Evolutionary conservation across 1,284 basidiomycete species (phyloP), one percentile per base, ranked within the genome.

Genomic region (Laetiporus sulphureus): DNA sequence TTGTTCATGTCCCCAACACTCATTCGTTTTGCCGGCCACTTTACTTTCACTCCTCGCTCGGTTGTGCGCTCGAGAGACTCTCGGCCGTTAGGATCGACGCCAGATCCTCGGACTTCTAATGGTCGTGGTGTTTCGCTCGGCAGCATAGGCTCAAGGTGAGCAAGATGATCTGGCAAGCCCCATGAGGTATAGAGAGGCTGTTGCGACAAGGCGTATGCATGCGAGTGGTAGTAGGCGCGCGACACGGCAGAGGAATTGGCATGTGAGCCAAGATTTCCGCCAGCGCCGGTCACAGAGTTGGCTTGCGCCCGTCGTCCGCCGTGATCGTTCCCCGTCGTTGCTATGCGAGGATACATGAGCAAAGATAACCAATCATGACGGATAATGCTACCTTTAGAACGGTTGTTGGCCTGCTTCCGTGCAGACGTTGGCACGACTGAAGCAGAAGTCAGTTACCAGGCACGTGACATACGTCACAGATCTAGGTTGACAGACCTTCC

Each of bases 1-100:
- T 98, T 97, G 61, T 92, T 89, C 91, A 99, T 96, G 60, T 99
- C 95, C 15, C 83, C 85, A 19, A 95, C 83, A 52, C 93, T 96
- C 76, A 86, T 92, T 39, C 95, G 76, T 63, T 96, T 95, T 49
- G 81, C 79, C 0, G 95, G 95, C 82, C 91, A 99, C 54, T 90
- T 88, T 44, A 97, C 86, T 61, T 91, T 89, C 19, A 93, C 91
- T 1, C 92, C 89, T 31, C 91, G 75, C 61, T 97, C 94, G 51
- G 81, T 72, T 6, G 74, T 79, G 49, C 70, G 66, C 44, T 83
- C 81, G 16, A 71, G 45, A n/a, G 61, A 60, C 47, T 67, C 65
- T 47, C 63, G 58, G 48, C 69, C 66, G 41, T 32, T 64, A 53
- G 46, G 53, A 44, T 46, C 66, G 51, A 47, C 61, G 6, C 59